A percentile compares a stretch with the other conserved stretches of the same genome.
Evolutionary conservation across 371 early-diverging fungal species (phyloP).

Genomic region (Mortierella sp.): DNA sequence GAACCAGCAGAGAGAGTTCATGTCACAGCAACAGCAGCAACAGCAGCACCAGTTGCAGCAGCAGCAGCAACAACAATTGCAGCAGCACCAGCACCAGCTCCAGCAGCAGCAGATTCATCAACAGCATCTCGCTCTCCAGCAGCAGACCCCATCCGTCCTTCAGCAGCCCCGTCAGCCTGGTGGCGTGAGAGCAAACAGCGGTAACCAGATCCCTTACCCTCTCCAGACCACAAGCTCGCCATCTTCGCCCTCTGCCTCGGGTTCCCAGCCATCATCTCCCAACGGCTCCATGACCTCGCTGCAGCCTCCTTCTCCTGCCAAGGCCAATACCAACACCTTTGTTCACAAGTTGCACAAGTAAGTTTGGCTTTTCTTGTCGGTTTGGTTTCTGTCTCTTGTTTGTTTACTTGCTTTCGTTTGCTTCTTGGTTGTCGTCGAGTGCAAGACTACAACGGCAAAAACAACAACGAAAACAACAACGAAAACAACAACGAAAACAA

Average conservation of each 20-base stretch:
- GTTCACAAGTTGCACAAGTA: conserved; percentile 77
- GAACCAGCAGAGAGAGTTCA: conserved; percentile 39
- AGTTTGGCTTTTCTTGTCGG: background rate
- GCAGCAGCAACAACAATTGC: conserved; percentile 27
- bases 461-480: background rate
- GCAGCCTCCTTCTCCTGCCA: conserved; percentile 63
- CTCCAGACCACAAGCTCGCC: conserved; percentile 57
- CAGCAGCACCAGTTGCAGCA: conserved; percentile 20
- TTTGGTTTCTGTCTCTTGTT: background rate
- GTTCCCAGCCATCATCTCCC: conserved; percentile 66
- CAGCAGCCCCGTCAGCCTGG: conserved; percentile 55
- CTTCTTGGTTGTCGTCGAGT: background rate
- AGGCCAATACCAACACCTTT: conserved; percentile 70
- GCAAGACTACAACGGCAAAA: background rate
- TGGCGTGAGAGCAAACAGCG: conserved; percentile 48
- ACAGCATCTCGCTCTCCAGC: conserved; percentile 29
- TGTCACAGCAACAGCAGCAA: conserved; percentile 32
- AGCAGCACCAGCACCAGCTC: conserved; percentile 39
- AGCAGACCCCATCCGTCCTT: conserved; percentile 17
- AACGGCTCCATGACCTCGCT: conserved; percentile 64
- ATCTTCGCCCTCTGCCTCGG: conserved; percentile 61
- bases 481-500: background rate
- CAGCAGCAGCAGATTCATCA: conserved; percentile 38
- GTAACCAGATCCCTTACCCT: conserved; percentile 60
- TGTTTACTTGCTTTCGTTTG: background rate